Base-by-base conservation (phyloP, 345 rosid genomes). In the Noccaea caerulescens region DNA sequence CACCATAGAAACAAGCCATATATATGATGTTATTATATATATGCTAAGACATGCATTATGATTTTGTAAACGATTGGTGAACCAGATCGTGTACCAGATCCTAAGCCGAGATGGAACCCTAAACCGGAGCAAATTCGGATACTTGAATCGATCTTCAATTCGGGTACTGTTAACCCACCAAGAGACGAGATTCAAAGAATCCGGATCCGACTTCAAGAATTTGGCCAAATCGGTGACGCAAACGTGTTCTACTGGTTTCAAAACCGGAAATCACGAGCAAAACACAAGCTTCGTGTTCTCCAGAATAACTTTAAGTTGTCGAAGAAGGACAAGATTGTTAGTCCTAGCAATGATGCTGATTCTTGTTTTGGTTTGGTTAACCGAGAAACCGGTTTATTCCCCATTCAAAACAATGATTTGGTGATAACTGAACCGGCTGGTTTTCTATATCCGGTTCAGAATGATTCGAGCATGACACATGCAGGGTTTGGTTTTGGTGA, bases 191-290 rank as follows among this genome's bases (percentile, higher is more conserved):
- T 93, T 39, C 64, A 90, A 61, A 91, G 82, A 47, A 93, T 93
- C 74, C 80, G 97, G 65, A 84, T 84, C 61, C 96, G 82, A 58
- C 77, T 91, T 25, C 96, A 91, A 60, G 95, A 89, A 67, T 93
- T 77, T 23, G 97, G 98, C 12, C 97, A 86, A 76, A 95, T 93
- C 7, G 96, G 93, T 1, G 97, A 93, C 16, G 97, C 98, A 46
- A 93, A 93, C 10, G 96, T 93, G 20, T 93, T 91, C 68, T 93
- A 93, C 77, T 91, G 98, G 97, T 93, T 93, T 79, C 98, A 93
- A 69, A 93, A 93, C 85, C 78, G 95, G 46, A 93, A 93, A 66
- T 93, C 98, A 23, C 75, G 97, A 62, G 88, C 88, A 86, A 93
- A 93, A 80, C 91, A 88, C 76, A 93, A 91, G 79, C 87, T 83